phyloP scores from a whole-genome alignment of 805 yeast species.

The Saccharomycopsis sp. region DNA sequence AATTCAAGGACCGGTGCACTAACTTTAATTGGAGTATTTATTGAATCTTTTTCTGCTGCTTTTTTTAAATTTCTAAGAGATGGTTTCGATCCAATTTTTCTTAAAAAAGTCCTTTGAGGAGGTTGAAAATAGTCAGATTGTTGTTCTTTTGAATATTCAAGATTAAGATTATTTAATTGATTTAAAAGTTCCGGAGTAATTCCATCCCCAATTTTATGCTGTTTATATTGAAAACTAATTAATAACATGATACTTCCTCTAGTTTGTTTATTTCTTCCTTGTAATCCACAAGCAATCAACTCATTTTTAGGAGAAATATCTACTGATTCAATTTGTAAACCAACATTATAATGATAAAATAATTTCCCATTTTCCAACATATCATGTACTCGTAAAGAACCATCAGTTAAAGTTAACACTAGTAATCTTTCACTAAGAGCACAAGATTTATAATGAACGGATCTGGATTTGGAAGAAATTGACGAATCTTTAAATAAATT shows the following conservation, averaged over 20 bases:
- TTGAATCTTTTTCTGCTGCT: background rate
- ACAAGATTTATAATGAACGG: slow-evolving; percentile 7
- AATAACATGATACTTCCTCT: slow-evolving; percentile 13
- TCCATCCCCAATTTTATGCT: slow-evolving; percentile 1
- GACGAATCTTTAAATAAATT: slow-evolving; percentile 21
- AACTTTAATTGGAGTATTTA: background rate
- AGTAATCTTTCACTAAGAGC: slow-evolving; percentile 30
- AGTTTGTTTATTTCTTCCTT: slow-evolving; percentile 49
- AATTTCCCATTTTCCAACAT: slow-evolving; percentile 47
- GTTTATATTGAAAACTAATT: slow-evolving; percentile 5
- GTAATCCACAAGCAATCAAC: slow-evolving; percentile 68
- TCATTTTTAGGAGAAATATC: slow-evolving; percentile 56
- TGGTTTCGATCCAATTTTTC: slow-evolving; percentile 8
- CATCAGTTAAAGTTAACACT: slow-evolving; percentile 60
- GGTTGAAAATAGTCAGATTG: background rate
- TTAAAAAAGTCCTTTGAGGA: slow-evolving; percentile 1
- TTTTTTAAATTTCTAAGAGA: slow-evolving; percentile 8
- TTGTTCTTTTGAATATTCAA: background rate
- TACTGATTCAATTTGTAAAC: slow-evolving; percentile 69
- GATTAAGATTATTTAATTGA: background rate
- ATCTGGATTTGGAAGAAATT: background rate
- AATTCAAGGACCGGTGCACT: slow-evolving; percentile 10
- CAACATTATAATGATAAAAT: slow-evolving; percentile 57
- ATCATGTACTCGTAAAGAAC: slow-evolving; percentile 58
- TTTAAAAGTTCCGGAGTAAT: slow-evolving; percentile 6